Evolutionary conservation across 306 rosid genomes (phyloP).

Genomic region (Amphicarpaea edgeworthii): DNA sequence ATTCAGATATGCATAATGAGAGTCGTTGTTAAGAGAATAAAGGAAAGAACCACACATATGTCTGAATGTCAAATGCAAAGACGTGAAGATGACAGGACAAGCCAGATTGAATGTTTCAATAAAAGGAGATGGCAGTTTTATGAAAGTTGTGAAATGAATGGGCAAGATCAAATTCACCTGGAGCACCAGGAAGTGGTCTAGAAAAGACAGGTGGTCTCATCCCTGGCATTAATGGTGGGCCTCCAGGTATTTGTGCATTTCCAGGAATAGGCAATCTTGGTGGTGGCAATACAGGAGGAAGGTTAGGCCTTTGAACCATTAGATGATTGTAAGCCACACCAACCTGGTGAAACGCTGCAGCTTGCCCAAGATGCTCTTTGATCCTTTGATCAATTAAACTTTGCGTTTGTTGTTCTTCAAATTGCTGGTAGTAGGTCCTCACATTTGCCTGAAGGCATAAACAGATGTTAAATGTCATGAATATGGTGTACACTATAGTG

Average conservation of each 20-base stretch:
- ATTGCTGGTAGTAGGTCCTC: constrained; percentile 86
- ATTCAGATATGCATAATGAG: neutral
- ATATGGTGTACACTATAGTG: neutral
- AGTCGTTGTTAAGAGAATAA: neutral
- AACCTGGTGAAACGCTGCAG: constrained; percentile 90
- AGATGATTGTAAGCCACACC: constrained; percentile 89
- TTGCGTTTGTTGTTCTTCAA: constrained; percentile 97
- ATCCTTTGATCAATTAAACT: constrained; percentile 94
- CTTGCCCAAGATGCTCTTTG: constrained; percentile 96
- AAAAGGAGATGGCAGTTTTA: constrained; percentile 1
- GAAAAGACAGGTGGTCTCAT: constrained; percentile 90
- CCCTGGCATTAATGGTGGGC: constrained; percentile 70
- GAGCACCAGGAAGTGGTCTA: constrained; percentile 77
- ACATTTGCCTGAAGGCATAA: constrained; percentile 74
- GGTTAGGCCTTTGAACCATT: constrained; percentile 74
- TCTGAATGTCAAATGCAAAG: constrained; percentile 22
- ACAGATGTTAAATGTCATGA: constrained; percentile 15
- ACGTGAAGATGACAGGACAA: constrained; percentile 5
- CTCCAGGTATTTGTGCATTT: constrained; percentile 57
- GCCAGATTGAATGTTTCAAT: constrained; percentile 30
- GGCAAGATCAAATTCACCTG: constrained; percentile 57
- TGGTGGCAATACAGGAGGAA: constrained; percentile 79
- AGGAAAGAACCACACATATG: neutral
- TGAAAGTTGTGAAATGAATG: constrained; percentile 2
- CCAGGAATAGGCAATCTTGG: constrained; percentile 76